Evolutionary conservation across 2,329 filamentous ascomycete genomes (phyloP), one percentile per base, ranked within the genome.

Genomic region (Alternaria gaisen): DNA sequence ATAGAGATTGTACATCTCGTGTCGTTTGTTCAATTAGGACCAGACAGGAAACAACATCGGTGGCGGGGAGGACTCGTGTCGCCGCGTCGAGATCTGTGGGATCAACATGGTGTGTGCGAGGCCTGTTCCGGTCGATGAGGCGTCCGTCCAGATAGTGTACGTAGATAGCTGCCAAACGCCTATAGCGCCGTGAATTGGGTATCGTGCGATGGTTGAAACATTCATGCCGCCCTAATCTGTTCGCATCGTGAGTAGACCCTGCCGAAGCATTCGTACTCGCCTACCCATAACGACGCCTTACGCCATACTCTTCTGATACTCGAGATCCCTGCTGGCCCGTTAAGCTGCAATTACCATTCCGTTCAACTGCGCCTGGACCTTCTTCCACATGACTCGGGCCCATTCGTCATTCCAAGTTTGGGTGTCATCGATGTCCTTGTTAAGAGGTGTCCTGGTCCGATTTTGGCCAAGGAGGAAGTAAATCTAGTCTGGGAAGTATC

Each of bases 181-280:
- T 48, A 42, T 30, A 61, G 55, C 47, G 36, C 24, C 34, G 55
- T 44, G 36, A 40, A 26, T 30, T 36, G 64, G 64, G 64, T 64
- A 61, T 61, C 34, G 34, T 41, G 43, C 44, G 26, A 56, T 34
- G 53, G 43, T 50, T 38, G 26, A 42, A 32, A 53, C 41, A 32
- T 61, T 43, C 53, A 50, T 58, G 40, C 46, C 46, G 58, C 59
- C 44, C 53, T 50, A 52, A 53, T 59, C 58, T 64, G 54, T 56
- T 43, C 43, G 54, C 18, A 28, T 26, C 36, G 61, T 68, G 62
- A 70, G 65, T 61, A 63, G 50, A 63, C 56, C 46, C 52, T 48
- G 55, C 46, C 57, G 48, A 61, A 63, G 60, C 47, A 59, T 42
- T 28, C 18, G 52, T 65, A 65, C 66, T 64, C 51, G 64, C 59